Evolutionary conservation across 1,284 basidiomycete genomes (phyloP).

Genomic region (Marasmius oreades): DNA sequence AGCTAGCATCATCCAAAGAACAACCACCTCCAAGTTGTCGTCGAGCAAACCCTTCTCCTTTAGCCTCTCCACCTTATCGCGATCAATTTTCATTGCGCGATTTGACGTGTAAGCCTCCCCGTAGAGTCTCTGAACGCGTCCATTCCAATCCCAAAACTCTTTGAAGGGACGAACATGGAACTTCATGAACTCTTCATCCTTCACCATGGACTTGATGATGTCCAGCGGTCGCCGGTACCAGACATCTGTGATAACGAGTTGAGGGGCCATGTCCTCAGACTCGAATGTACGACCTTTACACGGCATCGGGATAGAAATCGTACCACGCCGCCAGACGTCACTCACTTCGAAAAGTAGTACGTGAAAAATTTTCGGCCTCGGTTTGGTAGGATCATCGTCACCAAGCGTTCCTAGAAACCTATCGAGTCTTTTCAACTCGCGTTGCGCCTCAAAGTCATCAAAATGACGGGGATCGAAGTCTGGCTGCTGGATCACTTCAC

Average conservation of each 20-base stretch:
- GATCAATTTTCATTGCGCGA: conserved; percentile 9
- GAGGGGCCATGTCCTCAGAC: too few relatives aligned
- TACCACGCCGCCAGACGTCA: not conserved
- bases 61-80: conserved; percentile 16
- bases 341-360: too few relatives aligned
- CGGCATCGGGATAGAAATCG: too few relatives aligned
- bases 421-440: not conserved
- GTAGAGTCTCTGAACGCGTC: conserved; percentile 15
- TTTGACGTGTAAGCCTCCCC: conserved; percentile 21
- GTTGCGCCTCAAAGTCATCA: not conserved
- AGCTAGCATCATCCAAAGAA: conserved; percentile 23
- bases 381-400: too few relatives aligned
- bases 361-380: not conserved
- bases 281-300: too few relatives aligned
- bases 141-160: conserved; percentile 15
- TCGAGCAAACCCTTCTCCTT: conserved; percentile 5
- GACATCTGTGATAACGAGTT: too few relatives aligned
- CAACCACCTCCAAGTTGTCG: conserved; percentile 19
- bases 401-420: too few relatives aligned
- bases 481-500: not conserved
- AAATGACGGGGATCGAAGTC: not conserved
- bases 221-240: too few relatives aligned
- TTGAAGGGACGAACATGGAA: conserved; percentile 15
- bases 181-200: too few relatives aligned
- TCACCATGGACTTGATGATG: too few relatives aligned